phyloP scores from a whole-genome alignment of 805 yeast species.

The Maudiozyma serrabonitensis region DNA sequence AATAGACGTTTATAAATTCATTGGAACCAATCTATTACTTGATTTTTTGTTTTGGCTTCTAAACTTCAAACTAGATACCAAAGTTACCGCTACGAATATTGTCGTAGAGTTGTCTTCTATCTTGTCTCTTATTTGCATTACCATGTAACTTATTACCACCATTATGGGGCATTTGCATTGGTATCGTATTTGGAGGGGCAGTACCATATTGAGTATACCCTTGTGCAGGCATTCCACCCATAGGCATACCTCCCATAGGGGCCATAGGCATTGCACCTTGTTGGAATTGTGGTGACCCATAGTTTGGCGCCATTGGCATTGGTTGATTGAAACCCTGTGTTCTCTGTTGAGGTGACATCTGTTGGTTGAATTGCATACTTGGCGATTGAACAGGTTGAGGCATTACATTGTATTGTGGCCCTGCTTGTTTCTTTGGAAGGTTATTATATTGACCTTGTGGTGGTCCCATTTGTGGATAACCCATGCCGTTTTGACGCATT shows the following conservation, averaged over 20 bases:
- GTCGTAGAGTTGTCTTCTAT: constrained; percentile 50
- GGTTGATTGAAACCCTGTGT: neutral
- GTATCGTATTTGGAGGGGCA: constrained; percentile 6
- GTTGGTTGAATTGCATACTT: constrained; percentile 2
- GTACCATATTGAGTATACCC: constrained; percentile 5
- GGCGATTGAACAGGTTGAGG: constrained; percentile 2
- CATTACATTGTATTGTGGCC: neutral
- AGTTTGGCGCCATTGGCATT: neutral
- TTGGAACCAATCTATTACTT: too few relatives aligned
- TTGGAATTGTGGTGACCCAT: neutral
- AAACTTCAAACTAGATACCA: constrained; percentile 41
- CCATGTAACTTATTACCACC: constrained; percentile 40
- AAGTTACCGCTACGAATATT: constrained; percentile 59
- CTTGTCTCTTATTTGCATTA: constrained; percentile 30
- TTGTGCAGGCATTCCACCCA: neutral
- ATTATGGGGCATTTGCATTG: constrained; percentile 2
- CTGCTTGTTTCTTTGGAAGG: too few relatives aligned
- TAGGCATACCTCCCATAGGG: neutral
- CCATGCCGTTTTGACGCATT: constrained; percentile 3
- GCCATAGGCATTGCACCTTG: neutral
- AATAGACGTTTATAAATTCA: too few relatives aligned
- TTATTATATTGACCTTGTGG: constrained; percentile 6
- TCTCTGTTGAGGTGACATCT: constrained; percentile 1
- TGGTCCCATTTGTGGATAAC: neutral
- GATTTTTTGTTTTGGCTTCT: too few relatives aligned